phyloP scores from a whole-genome alignment of 805 yeast species.

The Hagleromyces aurorensis region DNA sequence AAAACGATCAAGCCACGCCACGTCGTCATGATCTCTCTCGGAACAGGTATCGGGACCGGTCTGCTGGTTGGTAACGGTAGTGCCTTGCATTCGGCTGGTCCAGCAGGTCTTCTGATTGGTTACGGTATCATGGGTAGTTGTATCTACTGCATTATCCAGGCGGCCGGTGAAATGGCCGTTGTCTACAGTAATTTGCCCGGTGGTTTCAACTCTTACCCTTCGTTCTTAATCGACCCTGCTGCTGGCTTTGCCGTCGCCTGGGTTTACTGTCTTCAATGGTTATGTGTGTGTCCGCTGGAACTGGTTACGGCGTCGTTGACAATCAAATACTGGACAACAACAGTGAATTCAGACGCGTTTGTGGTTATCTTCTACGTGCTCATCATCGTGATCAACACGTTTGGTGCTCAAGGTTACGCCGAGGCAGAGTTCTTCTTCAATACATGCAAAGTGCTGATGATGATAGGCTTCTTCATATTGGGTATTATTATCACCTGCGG shows the following conservation, averaged over 20 bases:
- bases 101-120: constrained; percentile 53
- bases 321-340: constrained; percentile 44
- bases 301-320: constrained; percentile 55
- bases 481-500: constrained; percentile 49
- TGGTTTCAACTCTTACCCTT: constrained; percentile 51
- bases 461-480: constrained; percentile 51
- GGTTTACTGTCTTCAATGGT: constrained; percentile 61
- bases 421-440: constrained; percentile 63
- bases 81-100: constrained; percentile 54
- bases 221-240: constrained; percentile 57
- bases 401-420: constrained; percentile 54
- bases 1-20: constrained; percentile 40
- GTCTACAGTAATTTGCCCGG: constrained; percentile 55
- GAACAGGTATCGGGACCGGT: constrained; percentile 73
- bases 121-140: constrained; percentile 53
- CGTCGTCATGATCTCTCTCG: constrained; percentile 65
- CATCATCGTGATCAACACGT: constrained; percentile 40
- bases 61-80: constrained; percentile 61
- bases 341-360: constrained; percentile 47
- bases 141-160: constrained; percentile 50
- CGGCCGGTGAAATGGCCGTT: constrained; percentile 65
- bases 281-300: constrained; percentile 59
- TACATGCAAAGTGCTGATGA: constrained; percentile 47
- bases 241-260: constrained; percentile 67
- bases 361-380: constrained; percentile 49